Percentiles rank a stretch among this genome's conserved stretches.
phyloP scores from a whole-genome alignment of 495 filamentous ascomycete genomes.

The Penicillium herquei region DNA sequence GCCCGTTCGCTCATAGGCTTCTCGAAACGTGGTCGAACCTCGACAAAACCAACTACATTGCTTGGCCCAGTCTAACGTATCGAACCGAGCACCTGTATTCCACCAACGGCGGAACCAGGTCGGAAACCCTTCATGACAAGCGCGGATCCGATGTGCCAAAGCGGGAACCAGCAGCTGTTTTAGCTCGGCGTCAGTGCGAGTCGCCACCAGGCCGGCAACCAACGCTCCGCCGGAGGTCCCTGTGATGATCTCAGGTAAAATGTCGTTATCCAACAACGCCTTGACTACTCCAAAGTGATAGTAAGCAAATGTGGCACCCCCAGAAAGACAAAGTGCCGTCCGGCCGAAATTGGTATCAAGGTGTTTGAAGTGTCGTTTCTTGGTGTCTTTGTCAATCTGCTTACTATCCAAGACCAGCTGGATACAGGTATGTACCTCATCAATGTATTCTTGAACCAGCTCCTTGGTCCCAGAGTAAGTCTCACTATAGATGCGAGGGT shows the following conservation, averaged over 20 bases:
- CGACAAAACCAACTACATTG: conserved; percentile 84
- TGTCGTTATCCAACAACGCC: conserved; percentile 81
- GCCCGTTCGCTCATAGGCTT: conserved; percentile 92
- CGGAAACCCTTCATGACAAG: conserved; percentile 73
- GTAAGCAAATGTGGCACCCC: conserved; percentile 94
- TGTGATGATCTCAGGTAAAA: conserved; percentile 90
- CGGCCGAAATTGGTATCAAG: conserved; percentile 88
- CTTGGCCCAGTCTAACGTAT: conserved; percentile 86
- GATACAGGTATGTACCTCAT: conserved; percentile 66
- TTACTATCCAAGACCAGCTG: conserved; percentile 64
- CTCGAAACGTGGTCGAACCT: conserved; percentile 88
- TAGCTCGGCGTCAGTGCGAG: conserved; percentile 87
- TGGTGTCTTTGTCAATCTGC: conserved; percentile 67
- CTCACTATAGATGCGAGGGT: conserved; percentile 88
- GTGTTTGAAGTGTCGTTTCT: conserved; percentile 82
- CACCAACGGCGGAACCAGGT: conserved; percentile 85
- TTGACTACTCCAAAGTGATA: conserved; percentile 95
- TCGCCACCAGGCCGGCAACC: conserved; percentile 83
- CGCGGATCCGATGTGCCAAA: conserved; percentile 77
- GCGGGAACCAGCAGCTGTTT: conserved; percentile 82
- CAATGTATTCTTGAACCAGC: conserved; percentile 82
- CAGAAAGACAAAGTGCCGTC: conserved; percentile 88
- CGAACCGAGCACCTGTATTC: conserved; percentile 89
- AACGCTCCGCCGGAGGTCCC: conserved; percentile 93
- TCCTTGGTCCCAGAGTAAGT: conserved; percentile 96